phyloP scores from a whole-genome alignment of 2,329 filamentous ascomycete species.

The Neoscytalidium dimidiatum region DNA sequence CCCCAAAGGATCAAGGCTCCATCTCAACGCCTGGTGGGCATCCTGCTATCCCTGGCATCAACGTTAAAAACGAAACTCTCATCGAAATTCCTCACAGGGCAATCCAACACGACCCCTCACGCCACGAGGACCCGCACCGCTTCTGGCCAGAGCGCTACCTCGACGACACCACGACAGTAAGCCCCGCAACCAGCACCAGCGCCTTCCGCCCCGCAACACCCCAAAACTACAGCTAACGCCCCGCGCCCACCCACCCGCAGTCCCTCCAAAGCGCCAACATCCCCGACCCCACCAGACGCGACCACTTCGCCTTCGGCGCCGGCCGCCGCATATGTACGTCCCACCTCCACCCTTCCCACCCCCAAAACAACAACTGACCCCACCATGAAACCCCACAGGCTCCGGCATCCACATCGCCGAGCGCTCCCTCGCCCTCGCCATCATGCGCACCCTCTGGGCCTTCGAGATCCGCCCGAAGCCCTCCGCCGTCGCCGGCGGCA shows the following conservation, averaged over 20 bases:
- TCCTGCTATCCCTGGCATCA: not conserved
- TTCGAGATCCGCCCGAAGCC: conserved; percentile 11
- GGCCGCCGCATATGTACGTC: conserved; percentile 22
- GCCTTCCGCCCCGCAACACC: not conserved
- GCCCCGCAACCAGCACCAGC: too few species aligned
- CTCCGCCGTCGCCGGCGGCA: not conserved
- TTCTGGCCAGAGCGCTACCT: conserved; percentile 48
- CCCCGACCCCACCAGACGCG: conserved; percentile 25
- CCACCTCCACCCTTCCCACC: not conserved
- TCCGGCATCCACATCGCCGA: conserved; percentile 22
- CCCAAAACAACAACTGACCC: not conserved
- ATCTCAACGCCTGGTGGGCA: conserved; percentile 51
- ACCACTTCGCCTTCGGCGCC: conserved; percentile 25
- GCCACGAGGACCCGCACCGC: conserved; percentile 42
- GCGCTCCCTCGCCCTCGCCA: conserved; percentile 21
- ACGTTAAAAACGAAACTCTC: not conserved
- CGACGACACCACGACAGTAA: conserved; percentile 26
- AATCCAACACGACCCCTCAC: conserved; percentile 50
- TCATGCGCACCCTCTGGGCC: conserved; percentile 23
- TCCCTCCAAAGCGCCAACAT: conserved; percentile 18
- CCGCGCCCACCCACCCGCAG: too few species aligned
- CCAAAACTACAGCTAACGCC: too few species aligned
- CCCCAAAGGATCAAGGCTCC: conserved; percentile 48
- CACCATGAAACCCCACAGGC: not conserved
- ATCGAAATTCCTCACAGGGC: conserved; percentile 21